Conservation (phyloP, 2,329 filamentous ascomycete genomes). For the Botrytis squamosa region DNA sequence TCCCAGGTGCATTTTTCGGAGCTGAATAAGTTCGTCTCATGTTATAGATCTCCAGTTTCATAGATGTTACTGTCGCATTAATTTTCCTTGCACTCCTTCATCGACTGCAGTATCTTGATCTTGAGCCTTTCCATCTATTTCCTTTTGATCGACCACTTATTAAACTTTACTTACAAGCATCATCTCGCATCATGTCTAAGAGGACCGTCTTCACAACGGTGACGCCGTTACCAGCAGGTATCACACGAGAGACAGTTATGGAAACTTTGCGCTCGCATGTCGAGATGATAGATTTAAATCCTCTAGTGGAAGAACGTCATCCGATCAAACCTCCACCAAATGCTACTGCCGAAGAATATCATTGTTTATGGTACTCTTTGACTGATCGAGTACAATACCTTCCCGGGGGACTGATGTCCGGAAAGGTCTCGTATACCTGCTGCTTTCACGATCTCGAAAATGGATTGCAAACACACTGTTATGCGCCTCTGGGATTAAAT, state of each 20-base stretch:
- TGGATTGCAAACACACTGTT: slow-evolving; percentile 79
- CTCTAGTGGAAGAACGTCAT: slow-evolving; percentile 63
- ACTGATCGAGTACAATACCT: slow-evolving; percentile 76
- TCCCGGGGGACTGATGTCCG: slow-evolving; percentile 60
- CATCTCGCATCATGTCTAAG: slow-evolving; percentile 33
- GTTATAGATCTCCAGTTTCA: background rate
- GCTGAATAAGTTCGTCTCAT: background rate
- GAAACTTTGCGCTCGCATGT: slow-evolving; percentile 74
- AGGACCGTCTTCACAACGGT: slow-evolving; percentile 69
- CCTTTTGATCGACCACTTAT: background rate
- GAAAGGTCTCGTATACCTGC: slow-evolving; percentile 73
- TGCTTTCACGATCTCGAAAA: slow-evolving; percentile 73
- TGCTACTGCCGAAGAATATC: slow-evolving; percentile 67
- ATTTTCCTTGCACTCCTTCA: background rate
- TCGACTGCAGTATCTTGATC: background rate
- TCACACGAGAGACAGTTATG: slow-evolving; percentile 69
- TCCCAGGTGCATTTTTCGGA: background rate
- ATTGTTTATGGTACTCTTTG: slow-evolving; percentile 74
- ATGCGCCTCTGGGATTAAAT: slow-evolving; percentile 77
- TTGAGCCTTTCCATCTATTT: background rate
- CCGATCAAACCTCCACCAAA: slow-evolving; percentile 65
- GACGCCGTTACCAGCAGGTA: slow-evolving; percentile 69
- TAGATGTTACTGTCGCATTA: background rate
- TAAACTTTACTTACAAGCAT: background rate
- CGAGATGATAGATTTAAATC: slow-evolving; percentile 74